Base-by-base conservation (phyloP, 2,329 filamentous ascomycete species). In the Penicillium sp. region DNA sequence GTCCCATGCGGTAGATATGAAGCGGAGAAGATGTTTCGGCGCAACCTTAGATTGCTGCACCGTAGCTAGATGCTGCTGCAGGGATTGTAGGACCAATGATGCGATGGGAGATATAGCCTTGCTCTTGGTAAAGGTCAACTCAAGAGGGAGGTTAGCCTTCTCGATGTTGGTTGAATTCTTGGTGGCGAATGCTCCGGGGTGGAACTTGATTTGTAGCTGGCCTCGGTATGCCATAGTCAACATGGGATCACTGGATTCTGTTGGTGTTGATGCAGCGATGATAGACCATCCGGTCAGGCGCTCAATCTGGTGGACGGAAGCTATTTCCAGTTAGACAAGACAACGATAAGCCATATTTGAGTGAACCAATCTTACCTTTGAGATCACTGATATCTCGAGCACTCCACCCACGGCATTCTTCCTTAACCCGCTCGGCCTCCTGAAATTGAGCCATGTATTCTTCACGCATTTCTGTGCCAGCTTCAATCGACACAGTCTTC, bases 381-480 rank as follows among this genome's bases (percentile, higher is more conserved):
- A 96, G 80, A 39, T 80, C 79, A 61, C 84, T 84, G 61, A 98
- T 90, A 75, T 98, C 95, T 27, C 83, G 87, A 52, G 88, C 85
- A 55, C 88, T 93, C 88, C 93, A 97, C 39, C 93, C 93, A 52
- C 93, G 87, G 71, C 90, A 96, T 68, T 96, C 90, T 71, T 97
- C 92, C 60, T 90, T 85, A 26, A 96, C 81, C 62, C 87, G 87
- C 72, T 97, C 92, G 0, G 93, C 90, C 67, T 91, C 88, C 57
- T 86, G 83, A 56, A 96, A 97, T 48, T 95, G 90, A 27, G 85
- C 82, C 29, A 88, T 68, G 63, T 84, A 91, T 65, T 87, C 82
- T 53, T 86, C 76, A 71, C 93, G 96, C 67, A 86, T 83, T 57
- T 87, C 81, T 8, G 82, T 79, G 46, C 88, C 81, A 1, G 84